Evolutionary conservation across 306 rosid genomes (phyloP).

Genomic region (Dicorynia guianensis): DNA sequence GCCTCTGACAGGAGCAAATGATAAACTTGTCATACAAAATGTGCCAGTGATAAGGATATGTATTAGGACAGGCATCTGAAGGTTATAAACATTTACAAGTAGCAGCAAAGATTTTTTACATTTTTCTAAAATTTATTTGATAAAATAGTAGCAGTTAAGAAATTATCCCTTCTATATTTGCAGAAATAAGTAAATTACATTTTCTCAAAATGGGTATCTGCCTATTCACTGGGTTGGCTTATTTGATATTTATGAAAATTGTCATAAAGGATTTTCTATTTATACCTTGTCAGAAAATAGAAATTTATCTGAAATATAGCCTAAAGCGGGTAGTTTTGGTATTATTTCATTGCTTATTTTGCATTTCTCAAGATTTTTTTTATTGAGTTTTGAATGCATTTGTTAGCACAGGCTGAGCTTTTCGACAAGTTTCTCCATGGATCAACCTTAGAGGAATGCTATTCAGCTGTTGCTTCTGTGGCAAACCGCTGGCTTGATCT

Average conservation of each 20-base stretch:
- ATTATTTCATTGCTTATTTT: conserved; percentile 32
- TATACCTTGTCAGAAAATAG: background rate
- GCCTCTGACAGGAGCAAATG: conserved; percentile 2
- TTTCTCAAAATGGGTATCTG: conserved; percentile 2
- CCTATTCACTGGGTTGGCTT: conserved; percentile 6
- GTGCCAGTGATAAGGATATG: too few relatives aligned
- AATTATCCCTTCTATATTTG: background rate
- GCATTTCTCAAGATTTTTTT: conserved; percentile 14
- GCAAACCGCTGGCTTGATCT: conserved; percentile 98
- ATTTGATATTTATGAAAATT: conserved; percentile 25
- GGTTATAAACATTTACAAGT: conserved; percentile 1
- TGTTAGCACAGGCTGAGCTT: conserved; percentile 84
- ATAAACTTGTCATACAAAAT: background rate
- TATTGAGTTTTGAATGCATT: conserved; percentile 28
- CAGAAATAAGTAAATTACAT: background rate
- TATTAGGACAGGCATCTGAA: background rate
- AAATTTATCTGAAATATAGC: background rate
- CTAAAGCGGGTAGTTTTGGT: conserved; percentile 20
- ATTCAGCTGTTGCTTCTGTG: conserved; percentile 87
- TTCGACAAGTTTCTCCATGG: conserved; percentile 95
- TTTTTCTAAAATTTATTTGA: background rate
- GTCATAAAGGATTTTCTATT: conserved; percentile 9
- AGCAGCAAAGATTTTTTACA: background rate
- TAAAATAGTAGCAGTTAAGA: background rate
- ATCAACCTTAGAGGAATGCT: conserved; percentile 88